Percentiles rank a stretch among this genome's conserved stretches.
These are phyloP conservation scores for Astrephomene gubernaculifera DNA, from an alignment of 139 green algal species.

Conservation along the genomic window DNA sequence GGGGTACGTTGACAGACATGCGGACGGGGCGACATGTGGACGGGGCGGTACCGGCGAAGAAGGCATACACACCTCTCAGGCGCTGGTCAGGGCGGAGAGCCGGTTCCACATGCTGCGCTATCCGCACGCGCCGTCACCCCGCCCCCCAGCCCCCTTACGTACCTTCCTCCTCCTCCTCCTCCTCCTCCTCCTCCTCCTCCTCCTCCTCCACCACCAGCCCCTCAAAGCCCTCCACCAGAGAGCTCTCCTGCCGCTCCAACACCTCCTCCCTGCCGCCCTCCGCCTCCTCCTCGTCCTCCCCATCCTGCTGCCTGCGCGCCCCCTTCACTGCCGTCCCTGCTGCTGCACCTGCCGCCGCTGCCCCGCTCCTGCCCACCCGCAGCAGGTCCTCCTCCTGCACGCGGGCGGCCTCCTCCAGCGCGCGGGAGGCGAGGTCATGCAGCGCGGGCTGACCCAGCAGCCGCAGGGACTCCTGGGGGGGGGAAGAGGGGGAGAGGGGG, in stretches of 20 bases:
- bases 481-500: too few species aligned
- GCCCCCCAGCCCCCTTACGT: not conserved
- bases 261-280: not conserved
- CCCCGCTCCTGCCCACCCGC: not conserved
- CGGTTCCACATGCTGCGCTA: too few species aligned
- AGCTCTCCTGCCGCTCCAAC: not conserved
- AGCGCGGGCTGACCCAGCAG: conserved; percentile 67
- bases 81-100: too few species aligned
- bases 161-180: not conserved
- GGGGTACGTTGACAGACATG: too few species aligned
- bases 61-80: too few species aligned
- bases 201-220: conserved; percentile 22
- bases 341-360: not conserved
- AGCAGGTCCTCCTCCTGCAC: conserved; percentile 14
- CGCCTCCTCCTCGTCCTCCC: not conserved
- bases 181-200: conserved; percentile 22
- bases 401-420: conserved; percentile 46
- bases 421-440: conserved; percentile 65
- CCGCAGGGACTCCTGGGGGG: conserved; percentile 20
- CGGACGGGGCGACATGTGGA: too few species aligned
- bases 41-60: too few species aligned
- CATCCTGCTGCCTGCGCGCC: not conserved
- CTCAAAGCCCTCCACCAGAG: conserved; percentile 47
- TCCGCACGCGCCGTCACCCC: too few species aligned
- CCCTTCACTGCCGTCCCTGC: too few species aligned